Base-by-base conservation (phyloP, 139 green algal genomes). In the Parachlorella kessleri region DNA sequence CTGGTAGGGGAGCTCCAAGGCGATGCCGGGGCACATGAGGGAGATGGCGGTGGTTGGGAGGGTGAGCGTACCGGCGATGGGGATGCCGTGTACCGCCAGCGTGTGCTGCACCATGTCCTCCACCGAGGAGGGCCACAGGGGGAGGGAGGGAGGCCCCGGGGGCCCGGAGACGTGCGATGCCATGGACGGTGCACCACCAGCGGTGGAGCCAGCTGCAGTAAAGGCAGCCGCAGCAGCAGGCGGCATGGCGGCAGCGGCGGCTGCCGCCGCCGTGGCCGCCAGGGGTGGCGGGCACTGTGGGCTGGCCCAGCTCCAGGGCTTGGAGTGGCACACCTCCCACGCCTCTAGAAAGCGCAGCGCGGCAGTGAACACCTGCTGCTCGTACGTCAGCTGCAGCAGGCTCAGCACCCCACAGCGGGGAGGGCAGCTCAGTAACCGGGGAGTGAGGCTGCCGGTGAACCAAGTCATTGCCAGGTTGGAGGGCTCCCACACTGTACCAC, bases 11-110 rank as follows among this genome's bases (percentile, higher is more conserved):
- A 87, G 69, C 48, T 81, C 70, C 35, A 78, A 38, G 30, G 82
- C 82, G 24, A 87, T 41, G 24, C 82, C 82, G 37, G 82, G 77
- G 55, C 82, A 87, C 30, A 65, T 55, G 59, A 87, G 23, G 37
- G 37, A 32, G 7, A 84, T 28, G 28, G 30, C 67, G 33, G 37
- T 66, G 36, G 53, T 53, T 1, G 75, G 30, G 37, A 84, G 53
- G 37, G n/a, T 55, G 53, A 83, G 70, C 53, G 18, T 7, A 48
- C 42, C 72, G 42, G 63, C 41, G 64, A 78, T 32, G 39, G 82
- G 63, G 10, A 37, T 38, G 33, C 59, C 39, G 36, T 67, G 37
- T 23, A 30, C 38, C 24, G 39, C 68, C 48, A 79, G 80, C 32
- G 70, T 77, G 18, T 66, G 55, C 76, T 77, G 24, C 21, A 84